phyloP scores from a whole-genome alignment of 495 filamentous ascomycete species.

The Pyronema domesticum region DNA sequence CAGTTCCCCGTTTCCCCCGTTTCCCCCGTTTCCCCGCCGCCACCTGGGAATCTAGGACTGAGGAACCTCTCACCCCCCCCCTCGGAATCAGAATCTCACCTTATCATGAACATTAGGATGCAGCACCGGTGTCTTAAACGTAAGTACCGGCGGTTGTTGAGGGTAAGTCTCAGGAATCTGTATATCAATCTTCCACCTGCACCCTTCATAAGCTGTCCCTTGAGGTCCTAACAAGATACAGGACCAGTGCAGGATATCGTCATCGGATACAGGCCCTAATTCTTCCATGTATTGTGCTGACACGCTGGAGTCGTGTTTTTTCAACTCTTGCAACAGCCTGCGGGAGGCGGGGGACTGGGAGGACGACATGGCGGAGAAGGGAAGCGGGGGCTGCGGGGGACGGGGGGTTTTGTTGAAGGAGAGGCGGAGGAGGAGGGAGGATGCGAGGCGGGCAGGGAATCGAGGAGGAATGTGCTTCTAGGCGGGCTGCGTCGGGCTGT shows the following conservation, averaged over 20 bases:
- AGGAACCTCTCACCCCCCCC: not conserved
- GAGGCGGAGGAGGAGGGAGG: not conserved
- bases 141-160: slow-evolving; percentile 51
- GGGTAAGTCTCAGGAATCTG: slow-evolving; percentile 64
- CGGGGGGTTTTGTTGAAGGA: not conserved
- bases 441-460: too few species aligned
- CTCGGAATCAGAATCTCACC: slow-evolving; percentile 12
- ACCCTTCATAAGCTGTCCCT: slow-evolving; percentile 32
- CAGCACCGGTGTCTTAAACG: slow-evolving; percentile 62
- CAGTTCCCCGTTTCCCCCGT: too few species aligned
- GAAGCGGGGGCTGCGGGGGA: not conserved
- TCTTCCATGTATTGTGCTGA: not conserved
- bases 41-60: too few species aligned
- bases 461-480: not conserved
- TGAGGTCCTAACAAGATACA: slow-evolving; percentile 43
- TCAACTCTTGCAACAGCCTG: slow-evolving; percentile 15
- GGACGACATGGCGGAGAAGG: too few species aligned
- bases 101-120: slow-evolving; percentile 70
- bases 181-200: slow-evolving; percentile 70
- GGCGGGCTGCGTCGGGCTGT: too few species aligned
- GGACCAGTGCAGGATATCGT: slow-evolving; percentile 45
- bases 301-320: slow-evolving; percentile 1
- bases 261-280: slow-evolving; percentile 28
- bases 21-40: too few species aligned
- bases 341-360: not conserved